Percentiles rank a stretch among this genome's conserved stretches.
These are phyloP conservation scores for Mycena vitilis DNA, from an alignment of 768 basidiomycete species.

Conservation along the genomic window DNA sequence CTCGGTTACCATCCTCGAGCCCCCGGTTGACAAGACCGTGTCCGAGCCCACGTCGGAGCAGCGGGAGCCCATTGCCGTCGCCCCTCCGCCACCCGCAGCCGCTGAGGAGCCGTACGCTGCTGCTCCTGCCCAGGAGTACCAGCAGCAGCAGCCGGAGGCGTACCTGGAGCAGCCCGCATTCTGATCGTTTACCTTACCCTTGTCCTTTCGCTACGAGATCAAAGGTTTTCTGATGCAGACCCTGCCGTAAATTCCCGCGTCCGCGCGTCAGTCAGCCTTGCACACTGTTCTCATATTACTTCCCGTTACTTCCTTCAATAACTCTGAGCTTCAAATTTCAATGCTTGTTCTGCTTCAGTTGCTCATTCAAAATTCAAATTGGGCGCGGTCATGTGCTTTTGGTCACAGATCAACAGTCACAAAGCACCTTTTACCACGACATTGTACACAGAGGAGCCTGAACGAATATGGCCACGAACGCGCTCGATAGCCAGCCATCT, in stretches of 20 bases:
- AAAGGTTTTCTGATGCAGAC: slow-evolving; percentile 13
- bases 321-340: no score
- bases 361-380: no score
- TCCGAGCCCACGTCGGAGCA: slow-evolving; percentile 92
- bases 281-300: no score
- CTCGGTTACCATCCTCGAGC: slow-evolving; percentile 90
- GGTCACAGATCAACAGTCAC: slow-evolving; percentile 2
- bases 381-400: slow-evolving; percentile 8
- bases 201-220: slow-evolving; percentile 17
- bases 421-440: background rate
- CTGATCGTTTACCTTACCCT: slow-evolving; percentile 52
- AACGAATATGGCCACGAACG: background rate
- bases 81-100: slow-evolving; percentile 48
- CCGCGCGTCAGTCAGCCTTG: no score
- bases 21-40: slow-evolving; percentile 90
- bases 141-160: slow-evolving; percentile 55
- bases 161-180: slow-evolving; percentile 66
- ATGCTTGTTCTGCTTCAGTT: no score
- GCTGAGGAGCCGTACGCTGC: slow-evolving; percentile 62
- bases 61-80: slow-evolving; percentile 72
- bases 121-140: slow-evolving; percentile 56
- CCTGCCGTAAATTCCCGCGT: no score
- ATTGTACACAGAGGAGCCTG: background rate
- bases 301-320: no score
- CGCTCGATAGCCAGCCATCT: background rate